These are phyloP conservation scores for Brassica juncea DNA, from an alignment of 345 rosid genomes.

Conservation along the genomic window DNA sequence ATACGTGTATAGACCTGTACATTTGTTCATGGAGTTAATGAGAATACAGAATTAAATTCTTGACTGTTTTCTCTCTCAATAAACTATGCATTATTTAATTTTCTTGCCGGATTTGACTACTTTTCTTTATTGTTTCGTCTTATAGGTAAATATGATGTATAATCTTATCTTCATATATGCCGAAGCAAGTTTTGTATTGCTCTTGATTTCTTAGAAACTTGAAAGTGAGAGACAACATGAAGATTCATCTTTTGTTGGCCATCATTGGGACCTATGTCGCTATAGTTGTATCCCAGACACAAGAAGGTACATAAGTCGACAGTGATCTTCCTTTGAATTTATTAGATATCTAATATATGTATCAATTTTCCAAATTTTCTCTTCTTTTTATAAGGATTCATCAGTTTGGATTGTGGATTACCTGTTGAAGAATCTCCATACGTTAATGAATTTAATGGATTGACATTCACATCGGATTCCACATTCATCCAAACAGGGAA, in stretches of 20 bases:
- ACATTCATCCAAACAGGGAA: slow-evolving; percentile 28
- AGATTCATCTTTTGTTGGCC: slow-evolving; percentile 12
- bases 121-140: not conserved
- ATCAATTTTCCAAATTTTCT: not conserved
- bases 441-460: slow-evolving; percentile 6
- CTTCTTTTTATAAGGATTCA: slow-evolving; percentile 31
- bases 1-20: no score
- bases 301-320: slow-evolving; percentile 20
- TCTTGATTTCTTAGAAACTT: slow-evolving; percentile 1
- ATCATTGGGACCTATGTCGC: slow-evolving; percentile 14
- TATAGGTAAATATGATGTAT: not conserved
- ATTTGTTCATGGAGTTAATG: no score
- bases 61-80: no score
- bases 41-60: no score
- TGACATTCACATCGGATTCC: slow-evolving; percentile 37
- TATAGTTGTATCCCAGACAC: slow-evolving; percentile 20
- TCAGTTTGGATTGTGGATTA: slow-evolving; percentile 50
- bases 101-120: not conserved
- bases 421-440: slow-evolving; percentile 17
- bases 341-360: not conserved
- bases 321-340: not conserved
- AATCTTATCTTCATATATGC: not conserved
- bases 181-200: not conserved
- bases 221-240: slow-evolving; percentile 21
- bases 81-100: not conserved